Percentiles rank a stretch among this genome's conserved stretches.
phyloP scores from a whole-genome alignment of 179 eudicot species.

The Amaranthus tricolor region DNA sequence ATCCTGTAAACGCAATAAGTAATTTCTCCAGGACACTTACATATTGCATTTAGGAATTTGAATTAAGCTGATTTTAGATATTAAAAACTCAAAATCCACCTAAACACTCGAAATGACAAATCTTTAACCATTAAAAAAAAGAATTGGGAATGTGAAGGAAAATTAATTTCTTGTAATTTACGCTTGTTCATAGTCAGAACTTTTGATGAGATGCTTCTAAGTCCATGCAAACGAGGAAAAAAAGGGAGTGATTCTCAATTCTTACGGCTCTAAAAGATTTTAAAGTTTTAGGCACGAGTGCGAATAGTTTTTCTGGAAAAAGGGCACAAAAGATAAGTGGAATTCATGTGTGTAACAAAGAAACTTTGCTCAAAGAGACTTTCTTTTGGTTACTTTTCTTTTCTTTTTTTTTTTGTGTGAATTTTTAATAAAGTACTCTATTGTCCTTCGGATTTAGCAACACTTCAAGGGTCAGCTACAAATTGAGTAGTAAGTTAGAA shows the following conservation, averaged over 20 bases:
- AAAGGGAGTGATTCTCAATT: slow-evolving; percentile 24
- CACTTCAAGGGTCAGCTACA: too few relatives aligned
- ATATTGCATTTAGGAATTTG: too few relatives aligned
- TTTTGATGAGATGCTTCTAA: slow-evolving; percentile 6
- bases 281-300: slow-evolving; percentile 31
- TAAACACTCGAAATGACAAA: too few relatives aligned
- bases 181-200: slow-evolving; percentile 1
- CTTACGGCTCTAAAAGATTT: slow-evolving; percentile 21
- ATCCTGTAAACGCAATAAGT: too few relatives aligned
- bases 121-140: neutral
- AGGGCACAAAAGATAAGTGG: slow-evolving; percentile 11
- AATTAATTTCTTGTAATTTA: slow-evolving; percentile 15
- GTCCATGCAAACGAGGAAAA: slow-evolving; percentile 21
- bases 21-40: too few relatives aligned
- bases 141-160: slow-evolving; percentile 19
- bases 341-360: slow-evolving; percentile 35
- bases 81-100: too few relatives aligned
- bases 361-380: slow-evolving; percentile 31
- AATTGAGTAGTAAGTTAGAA: too few relatives aligned
- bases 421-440: too few relatives aligned
- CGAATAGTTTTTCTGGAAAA: slow-evolving; percentile 15
- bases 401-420: too few relatives aligned
- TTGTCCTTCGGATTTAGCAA: too few relatives aligned
- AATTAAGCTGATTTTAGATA: too few relatives aligned
- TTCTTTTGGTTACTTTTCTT: slow-evolving; percentile 8